phyloP scores from a whole-genome alignment of 2,329 filamentous ascomycete genomes.

The Epichloe brachyelytri region DNA sequence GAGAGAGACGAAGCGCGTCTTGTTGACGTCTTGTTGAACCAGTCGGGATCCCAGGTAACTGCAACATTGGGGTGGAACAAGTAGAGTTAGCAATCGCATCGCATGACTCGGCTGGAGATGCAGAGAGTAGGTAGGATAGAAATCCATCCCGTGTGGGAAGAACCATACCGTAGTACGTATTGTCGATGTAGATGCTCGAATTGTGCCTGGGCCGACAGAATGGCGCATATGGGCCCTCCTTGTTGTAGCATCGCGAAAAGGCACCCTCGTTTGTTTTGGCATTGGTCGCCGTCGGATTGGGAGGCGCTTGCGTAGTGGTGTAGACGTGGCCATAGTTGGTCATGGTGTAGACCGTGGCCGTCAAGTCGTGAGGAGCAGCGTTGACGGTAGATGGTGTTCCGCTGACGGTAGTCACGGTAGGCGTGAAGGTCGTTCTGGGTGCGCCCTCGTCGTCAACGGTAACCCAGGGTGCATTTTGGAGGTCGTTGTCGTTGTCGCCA shows the following conservation, averaged over 20 bases:
- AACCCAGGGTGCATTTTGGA: conserved; percentile 32
- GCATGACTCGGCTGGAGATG: neutral
- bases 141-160: neutral
- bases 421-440: conserved; percentile 34
- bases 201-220: conserved; percentile 37
- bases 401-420: conserved; percentile 30
- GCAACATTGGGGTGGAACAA: neutral
- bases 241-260: conserved; percentile 38
- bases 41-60: conserved; percentile 46
- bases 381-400: conserved; percentile 28
- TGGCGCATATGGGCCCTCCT: conserved; percentile 32
- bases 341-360: conserved; percentile 28
- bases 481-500: conserved; percentile 11
- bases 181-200: conserved; percentile 29
- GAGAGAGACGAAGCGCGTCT: conserved; percentile 20
- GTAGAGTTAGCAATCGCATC: too few relatives aligned
- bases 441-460: conserved; percentile 33
- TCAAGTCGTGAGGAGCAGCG: conserved; percentile 32
- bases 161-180: conserved; percentile 37
- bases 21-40: conserved; percentile 30
- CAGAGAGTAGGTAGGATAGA: too few relatives aligned
- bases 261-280: conserved; percentile 29
- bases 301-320: conserved; percentile 30
- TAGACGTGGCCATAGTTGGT: conserved; percentile 23
- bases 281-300: conserved; percentile 29